Base-by-base conservation (phyloP, 371 early-diverging fungal species). In the Circinella minor region DNA sequence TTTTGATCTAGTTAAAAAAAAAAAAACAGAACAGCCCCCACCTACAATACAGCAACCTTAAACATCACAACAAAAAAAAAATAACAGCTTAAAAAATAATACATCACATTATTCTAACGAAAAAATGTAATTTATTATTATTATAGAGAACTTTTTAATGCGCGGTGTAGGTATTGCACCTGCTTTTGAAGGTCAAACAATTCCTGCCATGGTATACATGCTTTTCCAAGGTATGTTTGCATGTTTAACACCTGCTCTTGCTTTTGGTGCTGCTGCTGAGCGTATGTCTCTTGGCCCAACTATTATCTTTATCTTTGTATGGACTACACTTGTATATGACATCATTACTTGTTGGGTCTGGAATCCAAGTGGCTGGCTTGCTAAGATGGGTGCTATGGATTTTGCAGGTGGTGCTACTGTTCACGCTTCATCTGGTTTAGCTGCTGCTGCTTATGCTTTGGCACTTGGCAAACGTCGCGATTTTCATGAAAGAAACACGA, bases 351-450 rank as follows among this genome's bases (percentile, higher is more conserved):
- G 92, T 85, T 94, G 94, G 94, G 87, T 89, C n/a, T 95, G 94
- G 94, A 84, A 85, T 4, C 85, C 84, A 17, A 88, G 88, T 65
- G 94, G 94, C 9, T 95, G 93, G 92, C 73, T 91, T 37, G 76
- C 73, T 37, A 86, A 86, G 69, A 69, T 93, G 72, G 94, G 94
- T 18, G 86, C 81, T 38, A 77, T 92, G 72, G 95, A 95, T 76
- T 95, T 88, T 83, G 95, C 95, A 55, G 95, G 77, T 57, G 96
- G 96, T 17, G 90, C 91, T 34, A 91, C 94, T 37, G 95, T 94
- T n/a, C 93, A 95, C 74, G 88, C 91, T 27, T 86, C 94, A 18
- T 92, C 93, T 34, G 96, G 96, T 49, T 85, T 92, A 55, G 92
- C 92, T 17, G 96, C 91, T 54, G 89, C 94, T 55, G 95, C 94